Evolutionary conservation across 2,329 filamentous ascomycete species (phyloP).

Genomic region (Emmonsiellopsis sp.): DNA sequence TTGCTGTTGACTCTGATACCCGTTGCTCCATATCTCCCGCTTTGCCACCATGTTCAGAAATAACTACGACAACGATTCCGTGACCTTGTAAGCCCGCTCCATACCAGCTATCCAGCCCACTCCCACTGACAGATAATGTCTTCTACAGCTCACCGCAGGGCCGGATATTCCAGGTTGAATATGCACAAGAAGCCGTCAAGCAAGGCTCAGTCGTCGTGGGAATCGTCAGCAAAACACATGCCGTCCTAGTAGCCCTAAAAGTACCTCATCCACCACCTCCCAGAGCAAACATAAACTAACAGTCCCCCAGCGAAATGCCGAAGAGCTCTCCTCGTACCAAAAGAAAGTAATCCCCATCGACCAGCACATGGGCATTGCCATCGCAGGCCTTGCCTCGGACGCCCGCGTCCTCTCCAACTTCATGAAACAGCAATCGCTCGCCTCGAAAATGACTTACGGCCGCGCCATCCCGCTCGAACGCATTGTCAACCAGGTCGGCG

Average conservation of each 20-base stretch:
- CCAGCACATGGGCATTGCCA: conserved; percentile 88
- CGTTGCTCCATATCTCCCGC: conserved; percentile 7
- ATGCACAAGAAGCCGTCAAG: conserved; percentile 97
- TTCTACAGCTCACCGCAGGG: conserved; percentile 81
- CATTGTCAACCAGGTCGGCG: conserved; percentile 84
- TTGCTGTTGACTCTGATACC: not conserved
- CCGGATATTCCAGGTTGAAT: conserved; percentile 99
- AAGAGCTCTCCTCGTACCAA: conserved; percentile 99
- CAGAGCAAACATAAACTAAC: conserved; percentile 5
- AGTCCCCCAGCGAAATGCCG: conserved; percentile 72
- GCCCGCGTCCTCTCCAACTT: conserved; percentile 99
- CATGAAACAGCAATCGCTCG: conserved; percentile 98
- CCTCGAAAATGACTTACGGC: conserved; percentile 90
- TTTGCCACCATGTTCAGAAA: conserved; percentile 83
- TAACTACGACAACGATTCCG: conserved; percentile 99
- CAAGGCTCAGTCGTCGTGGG: conserved; percentile 97
- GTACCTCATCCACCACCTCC: conserved; percentile 37
- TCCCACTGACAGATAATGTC: not conserved
- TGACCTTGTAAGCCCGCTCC: conserved; percentile 73
- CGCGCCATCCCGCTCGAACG: conserved; percentile 83
- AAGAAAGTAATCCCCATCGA: conserved; percentile 98
- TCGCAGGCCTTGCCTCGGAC: conserved; percentile 93
- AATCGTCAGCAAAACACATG: conserved; percentile 95
- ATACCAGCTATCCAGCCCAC: not conserved
- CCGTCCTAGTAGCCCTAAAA: conserved; percentile 93